Base-by-base conservation (phyloP, 2,329 filamentous ascomycete genomes). In the Penicillium freii region DNA sequence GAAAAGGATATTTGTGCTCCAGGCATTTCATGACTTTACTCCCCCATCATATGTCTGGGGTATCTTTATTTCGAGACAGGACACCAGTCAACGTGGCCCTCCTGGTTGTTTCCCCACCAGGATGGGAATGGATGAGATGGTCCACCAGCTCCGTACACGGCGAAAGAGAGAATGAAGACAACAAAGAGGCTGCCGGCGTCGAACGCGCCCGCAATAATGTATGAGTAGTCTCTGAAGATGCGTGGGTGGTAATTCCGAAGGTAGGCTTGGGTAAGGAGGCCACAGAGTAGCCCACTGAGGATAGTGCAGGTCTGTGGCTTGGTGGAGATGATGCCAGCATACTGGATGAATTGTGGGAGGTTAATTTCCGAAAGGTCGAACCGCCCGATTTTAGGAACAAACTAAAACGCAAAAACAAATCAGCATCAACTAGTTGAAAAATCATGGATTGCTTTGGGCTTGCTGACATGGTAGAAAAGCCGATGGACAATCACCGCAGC, bases 241-340 rank as follows among this genome's bases (percentile, higher is more conserved):
- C 76, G 72, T 4, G 81, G 82, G 10, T 70, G 70, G 70, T 82
- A 80, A 73, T 82, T 82, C 57, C 81, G 78, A n/a, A 84, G 76
- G 54, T 79, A 84, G 62, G 74, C 80, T 68, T 84, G 81, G 13
- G 75, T 70, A 61, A 76, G 82, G 66, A 83, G 79, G 1, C 80
- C 81, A 2, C 72, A 59, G 7, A 59, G 15, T n/a, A 62, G 19
- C 64, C 77, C 75, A 65, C 77, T 82, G 53, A 81, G 68, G 48
- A 84, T 69, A 27, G 84, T 79, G 59, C 82, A 84, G 1, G 82
- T 84, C 66, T 84, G 82, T 73, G 69, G 66, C 84, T 82, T 70
- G 0, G 7, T n/a, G 9, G 82, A 81, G 50, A 84, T 80, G 53
- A 74, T 83, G 13, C 81, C 82, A 6, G 80, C 78, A 53, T 77